A percentile compares a stretch with the other conserved stretches of the same genome.
phyloP scores from a whole-genome alignment of 768 basidiomycete genomes.

The Solioccasus polychromus region DNA sequence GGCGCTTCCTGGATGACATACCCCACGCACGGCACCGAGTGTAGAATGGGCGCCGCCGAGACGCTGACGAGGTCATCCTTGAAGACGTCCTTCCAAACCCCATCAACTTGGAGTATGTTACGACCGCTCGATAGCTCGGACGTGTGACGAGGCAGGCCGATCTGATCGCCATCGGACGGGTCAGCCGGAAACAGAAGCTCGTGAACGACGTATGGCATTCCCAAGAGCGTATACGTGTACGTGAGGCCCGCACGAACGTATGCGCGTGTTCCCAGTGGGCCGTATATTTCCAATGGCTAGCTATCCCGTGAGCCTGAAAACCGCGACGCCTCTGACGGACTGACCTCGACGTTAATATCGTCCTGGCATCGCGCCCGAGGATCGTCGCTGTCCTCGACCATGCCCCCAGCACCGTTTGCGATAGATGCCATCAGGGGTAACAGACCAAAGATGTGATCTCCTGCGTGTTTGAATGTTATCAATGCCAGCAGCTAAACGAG shows the following conservation, averaged over 20 bases:
- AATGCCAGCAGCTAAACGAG: not conserved
- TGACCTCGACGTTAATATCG: conserved; percentile 12
- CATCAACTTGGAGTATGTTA: conserved; percentile 58
- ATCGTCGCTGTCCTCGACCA: conserved; percentile 56
- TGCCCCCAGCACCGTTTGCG: conserved; percentile 74
- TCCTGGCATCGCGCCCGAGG: conserved; percentile 39
- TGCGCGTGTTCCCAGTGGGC: conserved; percentile 78
- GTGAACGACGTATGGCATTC: conserved; percentile 73
- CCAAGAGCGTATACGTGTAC: conserved; percentile 68
- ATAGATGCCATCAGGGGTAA: conserved; percentile 65
- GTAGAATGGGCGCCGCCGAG: conserved; percentile 73
- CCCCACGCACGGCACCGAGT: conserved; percentile 80
- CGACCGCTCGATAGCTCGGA: conserved; percentile 59
- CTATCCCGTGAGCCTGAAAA: conserved; percentile 9
- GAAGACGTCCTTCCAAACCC: conserved; percentile 68
- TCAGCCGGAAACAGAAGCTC: conserved; percentile 71
- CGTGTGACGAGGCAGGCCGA: conserved; percentile 42
- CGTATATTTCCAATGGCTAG: conserved; percentile 80
- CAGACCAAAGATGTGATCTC: conserved; percentile 80
- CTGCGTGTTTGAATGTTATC: conserved; percentile 35
- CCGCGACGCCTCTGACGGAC: conserved; percentile 1
- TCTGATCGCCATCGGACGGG: conserved; percentile 48
- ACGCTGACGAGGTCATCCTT: conserved; percentile 54
- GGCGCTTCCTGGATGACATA: conserved; percentile 71
- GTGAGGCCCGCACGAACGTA: conserved; percentile 68